Evolutionary conservation across 805 yeast genomes (phyloP).

Genomic region (Brettanomyces nanus): DNA sequence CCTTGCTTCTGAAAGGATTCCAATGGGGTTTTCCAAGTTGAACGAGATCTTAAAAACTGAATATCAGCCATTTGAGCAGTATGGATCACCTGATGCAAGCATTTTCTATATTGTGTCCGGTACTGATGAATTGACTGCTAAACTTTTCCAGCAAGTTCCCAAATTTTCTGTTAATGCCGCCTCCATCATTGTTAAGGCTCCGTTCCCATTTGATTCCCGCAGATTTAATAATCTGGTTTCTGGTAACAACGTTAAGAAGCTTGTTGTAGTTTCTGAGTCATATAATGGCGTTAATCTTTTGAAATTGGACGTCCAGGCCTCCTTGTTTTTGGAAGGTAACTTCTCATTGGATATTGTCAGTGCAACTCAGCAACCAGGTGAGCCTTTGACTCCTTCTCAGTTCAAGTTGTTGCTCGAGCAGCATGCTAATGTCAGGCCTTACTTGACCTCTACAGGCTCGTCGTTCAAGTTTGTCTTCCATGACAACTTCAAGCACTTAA

Average conservation of each 20-base stretch:
- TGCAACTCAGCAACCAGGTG: slow-evolving; percentile 30
- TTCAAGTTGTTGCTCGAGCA: slow-evolving; percentile 23
- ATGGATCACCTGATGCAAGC: slow-evolving; percentile 41
- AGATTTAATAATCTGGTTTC: slow-evolving; percentile 58
- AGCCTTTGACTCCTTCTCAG: slow-evolving; percentile 21
- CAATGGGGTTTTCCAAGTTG: slow-evolving; percentile 39
- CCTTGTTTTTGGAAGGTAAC: slow-evolving; percentile 47
- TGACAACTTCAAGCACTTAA: slow-evolving; percentile 50
- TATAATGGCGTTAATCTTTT: slow-evolving; percentile 31
- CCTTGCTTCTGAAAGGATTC: slow-evolving; percentile 28
- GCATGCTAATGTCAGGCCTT: slow-evolving; percentile 4
- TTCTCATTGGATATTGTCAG: slow-evolving; percentile 39
- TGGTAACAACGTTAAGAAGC: slow-evolving; percentile 35
- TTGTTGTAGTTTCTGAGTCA: slow-evolving; percentile 63
- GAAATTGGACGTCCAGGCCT: slow-evolving; percentile 65
- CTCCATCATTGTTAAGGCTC: slow-evolving; percentile 69
- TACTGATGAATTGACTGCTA: slow-evolving; percentile 47
- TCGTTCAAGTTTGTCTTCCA: slow-evolving; percentile 56
- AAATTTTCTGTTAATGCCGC: slow-evolving; percentile 26
- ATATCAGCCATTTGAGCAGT: slow-evolving; percentile 60
- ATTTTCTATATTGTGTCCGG: slow-evolving; percentile 83
- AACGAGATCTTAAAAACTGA: slow-evolving; percentile 47
- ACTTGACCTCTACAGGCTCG: slow-evolving; percentile 32
- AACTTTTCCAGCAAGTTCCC: slow-evolving; percentile 39
- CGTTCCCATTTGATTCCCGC: slow-evolving; percentile 66